phyloP scores from a whole-genome alignment of 352 stramenopile genomes.

The Elongisporangium prolatum region DNA sequence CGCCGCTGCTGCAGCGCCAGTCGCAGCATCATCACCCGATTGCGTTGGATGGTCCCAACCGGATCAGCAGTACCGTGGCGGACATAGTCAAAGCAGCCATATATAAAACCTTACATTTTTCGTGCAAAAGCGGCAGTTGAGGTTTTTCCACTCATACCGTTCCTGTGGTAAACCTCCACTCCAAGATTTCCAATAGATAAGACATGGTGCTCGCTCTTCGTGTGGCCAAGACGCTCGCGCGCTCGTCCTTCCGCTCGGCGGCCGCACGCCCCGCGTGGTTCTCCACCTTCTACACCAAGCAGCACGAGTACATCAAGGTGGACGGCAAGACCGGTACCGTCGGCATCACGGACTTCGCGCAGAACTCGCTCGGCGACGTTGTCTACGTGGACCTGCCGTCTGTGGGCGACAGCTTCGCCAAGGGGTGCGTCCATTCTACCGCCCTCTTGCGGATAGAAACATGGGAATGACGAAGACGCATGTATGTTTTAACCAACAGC shows the following conservation, averaged over 20 bases:
- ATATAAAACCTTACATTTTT: background rate
- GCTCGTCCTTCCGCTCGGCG: conserved; percentile 15
- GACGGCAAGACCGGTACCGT: conserved; percentile 84
- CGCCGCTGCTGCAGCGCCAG: background rate
- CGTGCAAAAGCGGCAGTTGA: background rate
- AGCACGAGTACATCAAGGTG: conserved; percentile 84
- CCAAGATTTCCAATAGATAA: background rate
- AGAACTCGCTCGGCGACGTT: conserved; percentile 95
- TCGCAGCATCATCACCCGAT: background rate
- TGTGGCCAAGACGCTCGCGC: conserved; percentile 43
- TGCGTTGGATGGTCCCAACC: background rate
- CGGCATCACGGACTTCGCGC: conserved; percentile 98
- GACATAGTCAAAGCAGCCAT: background rate
- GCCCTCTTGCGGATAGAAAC: background rate
- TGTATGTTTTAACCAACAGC: conserved; percentile 35
- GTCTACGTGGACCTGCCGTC: conserved; percentile 97
- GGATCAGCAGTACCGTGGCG: background rate
- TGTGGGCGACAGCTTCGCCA: conserved; percentile 92
- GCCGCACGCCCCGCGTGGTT: conserved; percentile 41
- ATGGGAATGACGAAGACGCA: background rate
- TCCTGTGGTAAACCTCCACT: background rate
- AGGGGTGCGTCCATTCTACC: conserved; percentile 60
- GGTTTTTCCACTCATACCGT: background rate
- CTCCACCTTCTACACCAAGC: conserved; percentile 82
- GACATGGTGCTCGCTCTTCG: conserved; percentile 42